Percentiles rank a stretch among this genome's conserved stretches.
These are phyloP conservation scores for Fusarium burgessii DNA, from an alignment of 2,329 filamentous ascomycete genomes.

Conservation along the genomic window DNA sequence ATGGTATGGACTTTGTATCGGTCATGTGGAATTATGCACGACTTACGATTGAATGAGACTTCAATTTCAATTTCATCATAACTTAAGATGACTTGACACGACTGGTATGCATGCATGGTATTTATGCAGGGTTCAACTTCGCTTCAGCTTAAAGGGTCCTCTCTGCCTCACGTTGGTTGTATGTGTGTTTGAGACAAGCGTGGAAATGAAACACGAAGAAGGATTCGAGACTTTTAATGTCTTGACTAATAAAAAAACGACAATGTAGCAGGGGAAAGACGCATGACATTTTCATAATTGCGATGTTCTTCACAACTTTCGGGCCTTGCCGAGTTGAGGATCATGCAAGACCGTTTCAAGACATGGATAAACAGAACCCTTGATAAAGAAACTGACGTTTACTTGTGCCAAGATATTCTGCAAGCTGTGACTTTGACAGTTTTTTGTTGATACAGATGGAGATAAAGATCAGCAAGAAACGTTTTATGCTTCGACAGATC, in stretches of 20 bases:
- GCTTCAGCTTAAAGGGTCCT: neutral
- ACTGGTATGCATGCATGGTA: conserved; percentile 4
- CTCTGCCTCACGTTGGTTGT: conserved; percentile 14
- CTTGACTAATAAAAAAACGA: conserved; percentile 14
- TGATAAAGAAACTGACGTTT: conserved; percentile 11
- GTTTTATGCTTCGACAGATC: neutral
- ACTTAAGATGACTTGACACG: neutral
- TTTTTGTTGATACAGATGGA: conserved; percentile 7
- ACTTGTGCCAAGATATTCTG: conserved; percentile 28
- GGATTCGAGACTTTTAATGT: conserved; percentile 8
- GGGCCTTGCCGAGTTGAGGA: conserved; percentile 27
- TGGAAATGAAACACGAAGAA: conserved; percentile 28
- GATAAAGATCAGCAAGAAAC: conserved; percentile 19
- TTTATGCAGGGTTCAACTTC: conserved; percentile 8
- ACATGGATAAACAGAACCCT: conserved; percentile 14
- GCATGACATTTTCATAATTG: conserved; percentile 15
- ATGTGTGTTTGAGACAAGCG: conserved; percentile 27
- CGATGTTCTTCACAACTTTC: conserved; percentile 12
- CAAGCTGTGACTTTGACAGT: conserved; percentile 7
- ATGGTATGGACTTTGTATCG: neutral
- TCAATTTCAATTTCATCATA: conserved; percentile 1
- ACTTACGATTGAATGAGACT: conserved; percentile 32
- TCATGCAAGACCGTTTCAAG: conserved; percentile 31
- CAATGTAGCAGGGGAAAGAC: neutral
- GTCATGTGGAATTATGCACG: conserved; percentile 18